Evolutionary conservation across 371 early-diverging fungal species (phyloP), one percentile per base, ranked within the genome.

Genomic region (Apophysomyces variabilis): DNA sequence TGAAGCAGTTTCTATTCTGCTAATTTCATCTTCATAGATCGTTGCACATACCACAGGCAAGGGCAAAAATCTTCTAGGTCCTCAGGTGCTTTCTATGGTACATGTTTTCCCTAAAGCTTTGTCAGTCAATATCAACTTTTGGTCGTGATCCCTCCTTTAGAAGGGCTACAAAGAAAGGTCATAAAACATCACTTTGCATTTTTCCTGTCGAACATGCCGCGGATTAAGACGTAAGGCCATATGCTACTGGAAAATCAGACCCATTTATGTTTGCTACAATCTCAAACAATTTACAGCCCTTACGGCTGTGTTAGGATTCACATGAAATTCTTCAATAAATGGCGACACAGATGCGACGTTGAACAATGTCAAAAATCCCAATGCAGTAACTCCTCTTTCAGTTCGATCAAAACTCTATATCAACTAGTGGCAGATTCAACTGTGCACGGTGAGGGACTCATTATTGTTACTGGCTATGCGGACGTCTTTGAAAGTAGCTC

Each of bases 51-150:
- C 58, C 36, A 35, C 9, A 58, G 58, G 32, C 32, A 58, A 58
- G 32, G 16, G 16, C 58, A 32, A 36, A 38, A 38, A 35, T 13
- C 26, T 12, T 35, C 58, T 58, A 36, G 37, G 13, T 41, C 41
- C 41, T 13, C 5, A 62, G 6, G 61, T 61, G 62, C 37, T 66
- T 66, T 66, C 62, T 66, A 61, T 37, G 57, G 60, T 54, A 57
- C 35, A 13, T 60, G 1, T 41, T 38, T 43, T 37, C 11, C 11
- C 1, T 7, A n/a, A 9, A n/a, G 12, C 60, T 38, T 59, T 59
- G n/a, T 59, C 43, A 38, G 60, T 38, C 14, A 43, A 59, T 41
- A 59, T 59, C 5, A 59, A 59, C 26, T 41, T 41, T 41, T 41
- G 41, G 3, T 41, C 13, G 41, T 41, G 13, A 13, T 41, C 41